Evolutionary conservation across 305 asterid species (phyloP), one percentile per base, ranked within the genome.

Genomic region (Ilex paraguariensis): DNA sequence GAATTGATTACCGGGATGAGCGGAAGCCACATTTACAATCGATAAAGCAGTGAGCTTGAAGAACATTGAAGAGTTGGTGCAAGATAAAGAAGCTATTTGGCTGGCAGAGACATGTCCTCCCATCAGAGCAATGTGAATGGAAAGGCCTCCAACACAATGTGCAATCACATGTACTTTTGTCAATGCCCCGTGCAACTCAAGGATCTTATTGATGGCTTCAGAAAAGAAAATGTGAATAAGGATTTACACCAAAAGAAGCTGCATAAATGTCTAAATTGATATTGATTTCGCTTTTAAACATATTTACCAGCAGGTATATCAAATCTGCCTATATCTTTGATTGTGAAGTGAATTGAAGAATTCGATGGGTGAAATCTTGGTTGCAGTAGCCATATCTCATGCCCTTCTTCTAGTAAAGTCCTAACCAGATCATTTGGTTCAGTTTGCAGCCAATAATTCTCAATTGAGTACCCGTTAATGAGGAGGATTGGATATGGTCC

Each of bases 31-130:
- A 83, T 73, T 70, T 74, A 76, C 15, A 11, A 7, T 65, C 4
- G 87, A 76, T 31, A 65, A 78, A 32, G 74, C 40, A 10, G 79
- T 81, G 65, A 83, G 69, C 52, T 81, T 81, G 45, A 75, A 83
- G 16, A 76, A 83, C 87, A 83, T 81, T 17, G 85, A 78, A 53
- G 87, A 81, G 69, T 78, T 83, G 39, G 85, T 78, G 60, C 87
- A 83, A 15, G 84, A 74, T 45, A 83, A 44, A 21, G 90, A 83
- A 56, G 85, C 83, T 58, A 79, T 74, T 32, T 13, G 60, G 31
- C 71, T 68, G 42, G 81, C 63, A 42, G 81, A 72, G 10, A 79
- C 73, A 60, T 72, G 66, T 32, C 83, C 85, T 62, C 88, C 85
- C 88, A 82, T 79, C 4, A 82, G 33, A 13, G 88, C 73, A 48